Evolutionary conservation across 257 asterid species (phyloP), one percentile per base, ranked within the genome.

Genomic region (Salvia rosmarinus): DNA sequence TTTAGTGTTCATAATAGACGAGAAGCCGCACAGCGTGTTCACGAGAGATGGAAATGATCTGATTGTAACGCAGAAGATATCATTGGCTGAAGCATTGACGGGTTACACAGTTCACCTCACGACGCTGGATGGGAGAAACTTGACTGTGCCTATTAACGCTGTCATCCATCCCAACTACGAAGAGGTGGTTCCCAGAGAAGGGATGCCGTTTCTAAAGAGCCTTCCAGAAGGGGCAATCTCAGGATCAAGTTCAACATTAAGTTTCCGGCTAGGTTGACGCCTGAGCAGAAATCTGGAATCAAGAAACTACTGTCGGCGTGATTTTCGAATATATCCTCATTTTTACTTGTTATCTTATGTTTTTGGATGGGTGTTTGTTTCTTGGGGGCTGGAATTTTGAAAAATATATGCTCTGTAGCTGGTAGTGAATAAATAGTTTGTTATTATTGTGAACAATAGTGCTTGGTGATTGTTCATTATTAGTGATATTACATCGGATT

Each of bases 121-220:
- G 1, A 85, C 96, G 0, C 67, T 92, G 9, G 98, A 92, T 37
- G 98, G 97, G 1, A 83, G 98, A 65, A 88, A 54, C 78, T 66
- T 92, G 80, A 84, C 79, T 0, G 62, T 88, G 11, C 96, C 97
- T 0, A 66, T 92, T 1, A 80, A 71, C 83, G 73, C 14, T 23
- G 92, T 88, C 30, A 83, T 92, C 42, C 73, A 80, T 77, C 97
- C 96, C 4, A 88, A 50, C 71, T 87, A 90, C 43, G 97, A 92
- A 81, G 98, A 90, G 80, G 85, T 87, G 0, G 90, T 92, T 21
- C 85, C 91, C 0, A 56, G 77, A 64, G 98, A 90, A 83, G 98
- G 98, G 37, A 92, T 92, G 98, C 97, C 97, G 0, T 61, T 92
- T 6, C 90, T 2, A 90, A 92, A 76, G 98, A 92, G 3, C 96